Conservation (phyloP, 257 asterid genomes). For the Ballota nigra region DNA sequence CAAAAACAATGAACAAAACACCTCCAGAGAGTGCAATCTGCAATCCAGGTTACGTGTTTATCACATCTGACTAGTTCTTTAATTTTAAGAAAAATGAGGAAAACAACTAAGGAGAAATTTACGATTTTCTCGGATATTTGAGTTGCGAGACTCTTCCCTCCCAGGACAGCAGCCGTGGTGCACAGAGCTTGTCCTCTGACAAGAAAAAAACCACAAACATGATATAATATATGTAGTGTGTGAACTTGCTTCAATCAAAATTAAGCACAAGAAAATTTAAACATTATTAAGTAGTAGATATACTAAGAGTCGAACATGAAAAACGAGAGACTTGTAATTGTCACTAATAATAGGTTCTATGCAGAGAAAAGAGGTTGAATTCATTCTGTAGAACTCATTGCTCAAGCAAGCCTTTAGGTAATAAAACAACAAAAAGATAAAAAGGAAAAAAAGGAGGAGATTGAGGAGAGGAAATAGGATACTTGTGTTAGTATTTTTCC, state of each 20-base stretch:
- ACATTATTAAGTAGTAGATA: neutral
- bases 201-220: conserved; percentile 8
- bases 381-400: neutral
- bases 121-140: conserved; percentile 78
- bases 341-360: neutral
- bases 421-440: neutral
- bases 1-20: conserved; percentile 71
- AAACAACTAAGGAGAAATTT: conserved; percentile 20
- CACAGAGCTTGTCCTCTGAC: conserved; percentile 85
- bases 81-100: neutral
- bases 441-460: neutral
- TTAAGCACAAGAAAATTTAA: neutral
- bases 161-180: conserved; percentile 77
- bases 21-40: conserved; percentile 87
- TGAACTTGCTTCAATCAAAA: neutral
- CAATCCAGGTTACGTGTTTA: neutral
- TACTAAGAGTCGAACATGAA: neutral
- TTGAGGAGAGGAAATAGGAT: neutral
- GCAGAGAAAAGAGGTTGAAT: neutral
- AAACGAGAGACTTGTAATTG: neutral
- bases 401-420: neutral
- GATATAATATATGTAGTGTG: neutral
- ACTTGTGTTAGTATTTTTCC: neutral
- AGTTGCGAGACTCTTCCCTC: conserved; percentile 76
- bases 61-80: neutral